Base-by-base conservation (phyloP, 2,329 filamentous ascomycete genomes). In the Colletotrichum godetiae region DNA sequence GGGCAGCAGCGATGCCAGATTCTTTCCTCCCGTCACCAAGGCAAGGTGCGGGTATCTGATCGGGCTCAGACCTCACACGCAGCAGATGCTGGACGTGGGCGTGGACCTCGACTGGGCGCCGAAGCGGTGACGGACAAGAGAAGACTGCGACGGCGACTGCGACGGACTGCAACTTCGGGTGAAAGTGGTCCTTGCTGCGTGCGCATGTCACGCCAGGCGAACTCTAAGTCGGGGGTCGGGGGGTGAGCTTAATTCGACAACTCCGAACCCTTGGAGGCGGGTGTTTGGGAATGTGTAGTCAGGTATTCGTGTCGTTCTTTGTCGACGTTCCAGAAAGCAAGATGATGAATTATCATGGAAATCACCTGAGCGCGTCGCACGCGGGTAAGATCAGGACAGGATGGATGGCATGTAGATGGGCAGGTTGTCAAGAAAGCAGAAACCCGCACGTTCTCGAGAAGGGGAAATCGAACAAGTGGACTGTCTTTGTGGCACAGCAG, bases 241-340 rank as follows among this genome's bases (percentile, higher is more conserved):
- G 70, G 53, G 70, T 66, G 70, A 73, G 67, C 70, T 73, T 73
- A 73, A 42, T 73, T 73, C 60, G 67, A 70, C 70, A 70, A 70
- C 70, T 70, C 53, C 15, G 19, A 19, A 56, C 35, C 24, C n/a
- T 53, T 27, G 12, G 61, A 53, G 46, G 24, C 8, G 19, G 5
- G 19, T 15, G 61, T 31, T 24, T 52, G 24, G 8, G 24, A 49
- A 49, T 49, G n/a, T 7, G 22, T 4, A 29, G 12, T 11, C 42
- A 52, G 49, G 31, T 22, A 63, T 55, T 55, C 6, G 52, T 27
- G 7, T 31, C 42, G 42, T 49, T 49, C 42, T 49, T 49, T 49
- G 42, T 49, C 42, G 19, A 49, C 27, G 27, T 29, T 4, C 19
- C 19, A 49, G 42, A 19, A 49, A n/a, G 42, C 42, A 49, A 49